These are phyloP conservation scores for Catharanthus roseus DNA, from an alignment of 257 asterid genomes.

Conservation along the genomic window DNA sequence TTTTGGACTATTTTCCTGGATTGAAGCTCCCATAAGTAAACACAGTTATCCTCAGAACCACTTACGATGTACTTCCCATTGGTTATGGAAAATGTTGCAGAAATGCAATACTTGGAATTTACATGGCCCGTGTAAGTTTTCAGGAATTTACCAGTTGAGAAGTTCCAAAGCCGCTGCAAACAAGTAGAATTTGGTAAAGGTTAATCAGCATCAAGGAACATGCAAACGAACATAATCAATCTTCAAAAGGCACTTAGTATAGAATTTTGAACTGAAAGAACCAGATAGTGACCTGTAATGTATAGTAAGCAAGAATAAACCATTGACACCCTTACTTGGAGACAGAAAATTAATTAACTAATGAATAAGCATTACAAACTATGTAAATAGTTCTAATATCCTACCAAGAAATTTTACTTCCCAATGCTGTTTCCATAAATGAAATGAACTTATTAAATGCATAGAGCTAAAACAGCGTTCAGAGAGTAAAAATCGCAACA, in stretches of 20 bases:
- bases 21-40: conserved; percentile 92
- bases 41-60: conserved; percentile 83
- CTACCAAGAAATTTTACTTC: background rate
- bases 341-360: background rate
- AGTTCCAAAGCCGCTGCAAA: conserved; percentile 93
- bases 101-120: conserved; percentile 71
- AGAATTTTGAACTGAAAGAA: background rate
- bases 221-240: background rate
- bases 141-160: conserved; percentile 70
- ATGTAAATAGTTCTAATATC: background rate
- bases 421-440: background rate
- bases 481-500: background rate
- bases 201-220: conserved; percentile 2
- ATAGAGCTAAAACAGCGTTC: too few species aligned
- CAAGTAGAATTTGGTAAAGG: background rate
- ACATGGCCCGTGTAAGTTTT: conserved; percentile 83
- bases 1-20: conserved; percentile 80
- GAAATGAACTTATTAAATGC: background rate
- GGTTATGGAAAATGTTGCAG: conserved; percentile 78
- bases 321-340: too few species aligned
- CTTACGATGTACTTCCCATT: conserved; percentile 88
- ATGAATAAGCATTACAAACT: background rate
- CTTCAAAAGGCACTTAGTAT: background rate
- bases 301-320: background rate
- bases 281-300: background rate